Evolutionary conservation across 768 basidiomycete genomes (phyloP).

Genomic region (Psilocybe tampanensis): DNA sequence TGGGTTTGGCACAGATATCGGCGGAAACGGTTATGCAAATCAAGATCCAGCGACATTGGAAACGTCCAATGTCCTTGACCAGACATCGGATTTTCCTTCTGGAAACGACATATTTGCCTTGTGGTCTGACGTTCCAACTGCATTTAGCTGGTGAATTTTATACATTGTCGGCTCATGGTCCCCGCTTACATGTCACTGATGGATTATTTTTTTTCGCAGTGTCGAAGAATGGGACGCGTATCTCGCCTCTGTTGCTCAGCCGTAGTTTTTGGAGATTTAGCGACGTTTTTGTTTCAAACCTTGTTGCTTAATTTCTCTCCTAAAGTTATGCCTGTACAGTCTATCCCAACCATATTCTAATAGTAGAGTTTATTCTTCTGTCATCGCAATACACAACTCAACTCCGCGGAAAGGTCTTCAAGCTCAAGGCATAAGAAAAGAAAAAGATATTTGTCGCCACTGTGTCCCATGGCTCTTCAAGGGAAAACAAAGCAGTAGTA

Average conservation of each 20-base stretch:
- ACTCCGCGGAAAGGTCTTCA: neutral
- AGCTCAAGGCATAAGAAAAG: neutral
- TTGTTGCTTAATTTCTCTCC: too few species aligned
- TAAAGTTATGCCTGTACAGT: too few species aligned
- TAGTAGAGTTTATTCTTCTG: too few species aligned
- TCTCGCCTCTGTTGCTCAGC: conserved; percentile 10
- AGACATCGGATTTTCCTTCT: conserved; percentile 9
- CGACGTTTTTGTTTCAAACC: neutral
- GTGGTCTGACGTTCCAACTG: conserved; percentile 57
- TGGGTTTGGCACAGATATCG: neutral
- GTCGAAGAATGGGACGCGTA: conserved; percentile 21
- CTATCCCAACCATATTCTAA: too few species aligned
- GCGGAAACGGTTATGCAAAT: neutral
- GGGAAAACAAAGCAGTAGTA: neutral
- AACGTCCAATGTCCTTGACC: neutral
- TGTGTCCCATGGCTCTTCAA: neutral
- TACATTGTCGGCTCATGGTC: neutral
- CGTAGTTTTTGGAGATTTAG: neutral
- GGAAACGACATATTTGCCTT: conserved; percentile 48
- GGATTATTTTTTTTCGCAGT: neutral
- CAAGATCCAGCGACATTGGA: neutral
- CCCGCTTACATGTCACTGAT: neutral
- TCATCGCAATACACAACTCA: neutral
- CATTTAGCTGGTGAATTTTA: conserved; percentile 46
- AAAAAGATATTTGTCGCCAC: neutral